A percentile compares a stretch with the other conserved stretches of the same genome.
Evolutionary conservation across 176 grass and related monocot species (phyloP).

Genomic region (Aegilops longissima): DNA sequence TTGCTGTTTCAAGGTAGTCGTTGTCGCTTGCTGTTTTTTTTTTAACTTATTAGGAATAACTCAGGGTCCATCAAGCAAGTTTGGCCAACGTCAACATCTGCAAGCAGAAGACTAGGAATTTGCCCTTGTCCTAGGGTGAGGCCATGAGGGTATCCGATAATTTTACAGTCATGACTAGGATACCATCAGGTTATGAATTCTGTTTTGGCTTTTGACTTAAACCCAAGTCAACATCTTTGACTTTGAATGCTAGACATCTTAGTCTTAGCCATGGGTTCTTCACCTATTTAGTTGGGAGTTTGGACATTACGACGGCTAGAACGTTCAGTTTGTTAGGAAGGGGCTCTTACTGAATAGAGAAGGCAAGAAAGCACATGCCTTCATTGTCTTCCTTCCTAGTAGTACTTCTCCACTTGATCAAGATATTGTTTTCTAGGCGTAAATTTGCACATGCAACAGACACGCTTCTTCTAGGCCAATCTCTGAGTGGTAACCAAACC

Average conservation of each 20-base stretch:
- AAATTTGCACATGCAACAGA: not conserved
- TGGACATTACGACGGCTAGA: not conserved
- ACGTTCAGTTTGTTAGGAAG: not conserved
- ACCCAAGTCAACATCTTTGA: not conserved
- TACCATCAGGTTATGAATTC: too few relatives aligned
- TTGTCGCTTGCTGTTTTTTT: too few relatives aligned
- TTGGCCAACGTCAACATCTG: not conserved
- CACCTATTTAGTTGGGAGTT: not conserved
- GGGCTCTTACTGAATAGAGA: not conserved
- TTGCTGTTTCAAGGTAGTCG: too few relatives aligned
- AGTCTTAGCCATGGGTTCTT: not conserved
- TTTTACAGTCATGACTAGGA: too few relatives aligned
- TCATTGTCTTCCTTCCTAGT: not conserved
- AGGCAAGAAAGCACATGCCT: not conserved
- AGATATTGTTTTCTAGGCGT: not conserved
- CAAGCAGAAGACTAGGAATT: too few relatives aligned
- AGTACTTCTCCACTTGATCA: not conserved
- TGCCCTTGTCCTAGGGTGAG: too few relatives aligned
- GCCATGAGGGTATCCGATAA: too few relatives aligned
- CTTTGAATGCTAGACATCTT: not conserved
- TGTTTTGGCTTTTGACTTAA: not conserved
- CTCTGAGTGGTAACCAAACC: conserved; percentile 15
- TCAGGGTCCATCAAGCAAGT: not conserved
- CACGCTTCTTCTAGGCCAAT: conserved; percentile 29
- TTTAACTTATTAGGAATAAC: too few relatives aligned